Evolutionary conservation across 345 rosid species (phyloP), one percentile per base, ranked within the genome.

Genomic region (Gossypium raimondii): DNA sequence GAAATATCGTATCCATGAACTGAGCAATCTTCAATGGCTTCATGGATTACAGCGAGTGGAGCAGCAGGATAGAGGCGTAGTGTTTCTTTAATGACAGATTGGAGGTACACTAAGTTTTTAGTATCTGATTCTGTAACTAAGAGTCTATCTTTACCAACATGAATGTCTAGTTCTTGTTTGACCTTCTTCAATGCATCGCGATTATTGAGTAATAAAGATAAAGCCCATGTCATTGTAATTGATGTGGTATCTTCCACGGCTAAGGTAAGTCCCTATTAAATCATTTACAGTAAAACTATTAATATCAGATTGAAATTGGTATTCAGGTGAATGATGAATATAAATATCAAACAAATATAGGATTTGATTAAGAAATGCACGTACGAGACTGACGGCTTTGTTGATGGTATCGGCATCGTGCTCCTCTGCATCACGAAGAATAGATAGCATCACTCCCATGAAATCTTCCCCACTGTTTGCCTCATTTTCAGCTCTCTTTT

Each of bases 41-140:
- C 76, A 34, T 78, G 83, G 1, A 85, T 82, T 16, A 72, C 29
- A 0, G 73, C 47, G 3, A 84, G 48, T 7, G 87, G 85, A 0
- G 9, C 82, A 2, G 85, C 70, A 1, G 85, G 84, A 53, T 78
- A 75, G 2, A 83, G 52, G 0, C 85, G 73, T 61, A 86, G 1
- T 3, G 41, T 34, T 34, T 34, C 41, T 34, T 34, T 34, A 34
- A 34, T 5, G 1, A 5, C 7, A 34, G 41, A 34, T 34, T 34
- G 41, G 5, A 82, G 79, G 22, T 81, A 81, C 8, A 63, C 48
- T 14, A 85, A 57, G 24, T 68, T 83, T 9, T 68, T 52, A 1
- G 72, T 60, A 50, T 85, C 78, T 9, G 79, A 67, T 72, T 85
- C 83, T 11, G 80, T 43, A 7, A 80, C 81, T 22, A 55, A 18